Base-by-base conservation (phyloP, 805 yeast genomes). In the Blastobotrys terrestris region DNA sequence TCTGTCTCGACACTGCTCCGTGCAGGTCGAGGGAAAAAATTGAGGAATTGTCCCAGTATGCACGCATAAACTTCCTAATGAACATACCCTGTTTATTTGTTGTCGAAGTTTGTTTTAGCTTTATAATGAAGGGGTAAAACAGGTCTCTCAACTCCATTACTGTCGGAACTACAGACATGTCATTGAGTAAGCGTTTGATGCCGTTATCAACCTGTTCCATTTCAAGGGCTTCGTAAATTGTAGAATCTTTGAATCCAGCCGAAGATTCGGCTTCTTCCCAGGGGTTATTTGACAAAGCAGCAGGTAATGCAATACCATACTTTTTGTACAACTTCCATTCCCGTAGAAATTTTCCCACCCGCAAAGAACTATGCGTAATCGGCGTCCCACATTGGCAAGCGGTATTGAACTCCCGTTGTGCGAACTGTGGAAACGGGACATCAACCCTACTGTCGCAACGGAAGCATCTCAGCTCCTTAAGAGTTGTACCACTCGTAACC, bases 1-100 rank as follows among this genome's bases (percentile, higher is more conserved):
- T 35, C 46, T 60, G 62, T 2, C 60, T 58, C 3, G 50, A n/a
- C 11, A 59, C 58, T 2, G 61, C 62, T 1, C 51, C 55, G 13
- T 46, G 44, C 11, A 60, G 51, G 46, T 60, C 53, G n/a, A 48
- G 44, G 2, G 48, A 19, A 26, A 55, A 60, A 20, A 35, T 21
- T 2, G 60, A 50, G 13, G 50, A 31, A 31, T 58, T 60, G 42
- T 51, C 51, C 50, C 55, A 54, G 39, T 60, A 60, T 3, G 49
- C 35, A 16, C 13, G 3, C 46, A 43, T 19, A 15, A 43, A 18
- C 14, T 8, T 5, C 13, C 46, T 3, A 14, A 39, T 14, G 4
- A n/a, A n/a, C 31, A 7, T 20, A 5, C 43, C 18, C 18, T 39
- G 35, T 5, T 26, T 26, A 11, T 11, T 5, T 26, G 35, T 26